These are phyloP conservation scores for Micractinium sp. DNA, from an alignment of 139 green algal species.

Conservation along the genomic window DNA sequence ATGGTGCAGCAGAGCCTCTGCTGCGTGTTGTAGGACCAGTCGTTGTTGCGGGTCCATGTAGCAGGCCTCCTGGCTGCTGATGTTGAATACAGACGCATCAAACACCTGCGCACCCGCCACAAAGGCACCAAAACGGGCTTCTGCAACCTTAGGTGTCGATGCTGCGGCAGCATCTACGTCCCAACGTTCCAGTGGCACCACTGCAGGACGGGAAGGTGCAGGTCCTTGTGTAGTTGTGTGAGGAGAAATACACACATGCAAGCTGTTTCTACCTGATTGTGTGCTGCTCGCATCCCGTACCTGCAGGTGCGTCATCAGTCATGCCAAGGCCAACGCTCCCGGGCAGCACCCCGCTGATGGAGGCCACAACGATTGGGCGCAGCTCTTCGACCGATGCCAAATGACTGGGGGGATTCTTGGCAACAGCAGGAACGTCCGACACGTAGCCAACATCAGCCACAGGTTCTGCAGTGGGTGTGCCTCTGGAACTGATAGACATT, in stretches of 20 bases:
- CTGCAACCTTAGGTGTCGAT: background rate
- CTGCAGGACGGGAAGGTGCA: background rate
- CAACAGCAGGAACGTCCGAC: too few species aligned
- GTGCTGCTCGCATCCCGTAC: background rate
- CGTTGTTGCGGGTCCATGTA: conserved; percentile 82
- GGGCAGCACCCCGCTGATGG: background rate
- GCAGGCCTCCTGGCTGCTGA: conserved; percentile 47
- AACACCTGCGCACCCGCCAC: conserved; percentile 50
- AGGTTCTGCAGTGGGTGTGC: too few species aligned
- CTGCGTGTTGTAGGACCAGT: conserved; percentile 65
- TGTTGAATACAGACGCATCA: conserved; percentile 43
- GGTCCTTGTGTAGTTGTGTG: background rate
- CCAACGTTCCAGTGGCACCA: conserved; percentile 55
- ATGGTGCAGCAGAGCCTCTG: conserved; percentile 32
- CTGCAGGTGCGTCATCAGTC: background rate
- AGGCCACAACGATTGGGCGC: background rate
- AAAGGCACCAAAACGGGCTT: conserved; percentile 57
- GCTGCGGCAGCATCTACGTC: conserved; percentile 42
- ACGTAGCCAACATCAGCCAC: too few species aligned
- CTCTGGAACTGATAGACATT: background rate
- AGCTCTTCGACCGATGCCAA: background rate
- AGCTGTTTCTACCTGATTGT: too few species aligned
- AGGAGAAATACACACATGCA: background rate
- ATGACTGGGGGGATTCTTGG: background rate
- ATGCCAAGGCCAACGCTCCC: background rate